Percentiles rank a stretch among this genome's conserved stretches.
Evolutionary conservation across 306 rosid species (phyloP).

Genomic region (Casuarina glauca): DNA sequence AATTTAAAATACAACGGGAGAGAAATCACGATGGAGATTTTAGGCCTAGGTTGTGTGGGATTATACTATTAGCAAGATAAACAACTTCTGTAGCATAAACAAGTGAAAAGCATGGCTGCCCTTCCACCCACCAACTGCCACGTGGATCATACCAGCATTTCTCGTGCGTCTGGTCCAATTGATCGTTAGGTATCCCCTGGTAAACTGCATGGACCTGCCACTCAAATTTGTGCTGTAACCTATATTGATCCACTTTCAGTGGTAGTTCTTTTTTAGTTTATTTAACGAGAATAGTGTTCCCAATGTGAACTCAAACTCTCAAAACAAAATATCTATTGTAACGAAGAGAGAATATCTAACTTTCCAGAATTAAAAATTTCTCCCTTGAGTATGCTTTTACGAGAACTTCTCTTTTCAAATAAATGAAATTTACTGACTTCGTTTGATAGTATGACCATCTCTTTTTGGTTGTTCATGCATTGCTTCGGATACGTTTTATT

Average conservation of each 20-base stretch:
- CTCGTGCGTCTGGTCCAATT: no score
- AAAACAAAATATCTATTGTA: conserved; percentile 1
- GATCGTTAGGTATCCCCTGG: no score
- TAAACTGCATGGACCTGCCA: conserved; percentile 8
- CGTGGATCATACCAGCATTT: no score
- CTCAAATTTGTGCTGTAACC: conserved; percentile 23
- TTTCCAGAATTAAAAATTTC: neutral
- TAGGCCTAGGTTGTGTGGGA: no score
- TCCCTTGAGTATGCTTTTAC: neutral
- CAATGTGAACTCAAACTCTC: conserved; percentile 17
- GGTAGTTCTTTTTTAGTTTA: conserved; percentile 9
- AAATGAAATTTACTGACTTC: neutral
- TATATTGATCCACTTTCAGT: conserved; percentile 28
- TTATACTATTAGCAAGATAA: no score
- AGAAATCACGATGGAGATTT: no score
- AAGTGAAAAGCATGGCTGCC: no score
- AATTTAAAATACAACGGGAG: no score
- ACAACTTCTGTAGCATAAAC: no score
- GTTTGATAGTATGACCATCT: neutral
- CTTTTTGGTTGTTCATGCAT: neutral
- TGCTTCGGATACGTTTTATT: neutral
- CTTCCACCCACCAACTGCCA: no score
- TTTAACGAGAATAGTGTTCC: neutral
- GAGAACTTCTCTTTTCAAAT: neutral
- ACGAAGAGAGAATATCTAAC: neutral